phyloP scores from a whole-genome alignment of 2,329 filamentous ascomycete species.

The Phialophora expanda region DNA sequence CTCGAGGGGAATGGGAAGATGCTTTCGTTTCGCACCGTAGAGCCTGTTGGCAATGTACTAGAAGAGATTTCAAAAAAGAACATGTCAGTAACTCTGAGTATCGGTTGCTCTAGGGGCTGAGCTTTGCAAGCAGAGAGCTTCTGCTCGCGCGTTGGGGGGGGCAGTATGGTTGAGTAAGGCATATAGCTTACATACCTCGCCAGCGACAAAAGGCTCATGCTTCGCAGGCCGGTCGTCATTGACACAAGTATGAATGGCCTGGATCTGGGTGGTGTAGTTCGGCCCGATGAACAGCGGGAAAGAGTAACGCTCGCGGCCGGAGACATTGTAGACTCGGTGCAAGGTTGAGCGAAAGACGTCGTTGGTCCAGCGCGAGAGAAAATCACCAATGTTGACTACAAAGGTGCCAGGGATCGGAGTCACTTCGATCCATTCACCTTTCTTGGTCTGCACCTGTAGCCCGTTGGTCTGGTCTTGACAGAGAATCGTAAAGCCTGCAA shows the following conservation, averaged over 20 bases:
- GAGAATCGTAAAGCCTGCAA: conserved; percentile 56
- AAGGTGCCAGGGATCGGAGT: conserved; percentile 50
- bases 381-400: conserved; percentile 58
- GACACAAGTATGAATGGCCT: conserved; percentile 19
- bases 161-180: too few relatives aligned
- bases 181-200: conserved; percentile 14
- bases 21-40: too few relatives aligned
- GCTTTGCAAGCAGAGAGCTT: too few relatives aligned
- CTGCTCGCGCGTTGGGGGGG: too few relatives aligned
- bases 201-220: conserved; percentile 14
- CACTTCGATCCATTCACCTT: conserved; percentile 51
- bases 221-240: conserved; percentile 18
- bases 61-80: too few relatives aligned
- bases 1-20: too few relatives aligned
- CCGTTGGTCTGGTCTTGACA: conserved; percentile 61
- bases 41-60: too few relatives aligned
- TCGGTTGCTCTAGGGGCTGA: too few relatives aligned
- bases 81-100: too few relatives aligned
- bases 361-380: conserved; percentile 58
- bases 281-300: conserved; percentile 17
- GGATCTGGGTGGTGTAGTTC: conserved; percentile 43
- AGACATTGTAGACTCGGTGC: conserved; percentile 56
- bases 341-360: conserved; percentile 57
- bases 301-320: conserved; percentile 29
- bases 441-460: conserved; percentile 53